phyloP scores from a whole-genome alignment of 768 basidiomycete species.

The Psilocybe azurescens region DNA sequence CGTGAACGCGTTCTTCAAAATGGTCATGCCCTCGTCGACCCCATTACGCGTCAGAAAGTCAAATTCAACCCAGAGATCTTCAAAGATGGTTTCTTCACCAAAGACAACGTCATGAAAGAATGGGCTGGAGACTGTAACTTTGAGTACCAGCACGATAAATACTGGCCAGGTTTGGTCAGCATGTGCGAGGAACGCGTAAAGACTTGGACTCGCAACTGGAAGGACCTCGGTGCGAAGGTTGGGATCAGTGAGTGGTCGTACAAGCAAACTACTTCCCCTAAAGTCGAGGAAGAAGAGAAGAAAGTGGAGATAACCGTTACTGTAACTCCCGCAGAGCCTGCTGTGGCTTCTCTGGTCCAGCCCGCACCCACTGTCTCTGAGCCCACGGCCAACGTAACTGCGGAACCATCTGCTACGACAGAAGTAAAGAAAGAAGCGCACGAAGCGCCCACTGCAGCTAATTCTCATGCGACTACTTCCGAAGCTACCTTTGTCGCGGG shows the following conservation, averaged over 20 bases:
- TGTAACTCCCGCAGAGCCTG: neutral
- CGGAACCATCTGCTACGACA: neutral
- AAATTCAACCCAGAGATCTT: constrained; percentile 75
- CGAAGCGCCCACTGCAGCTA: neutral
- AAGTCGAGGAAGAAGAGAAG: constrained; percentile 9
- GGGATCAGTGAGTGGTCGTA: constrained; percentile 85
- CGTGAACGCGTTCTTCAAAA: constrained; percentile 74
- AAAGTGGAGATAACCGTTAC: constrained; percentile 5
- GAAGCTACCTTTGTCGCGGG: constrained; percentile 12
- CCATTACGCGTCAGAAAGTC: constrained; percentile 76
- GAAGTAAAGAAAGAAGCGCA: neutral
- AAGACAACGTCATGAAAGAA: constrained; percentile 72
- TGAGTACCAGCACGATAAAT: constrained; percentile 74
- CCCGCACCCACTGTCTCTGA: neutral
- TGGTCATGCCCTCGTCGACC: constrained; percentile 87
- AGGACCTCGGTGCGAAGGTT: constrained; percentile 64
- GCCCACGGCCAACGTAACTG: neutral
- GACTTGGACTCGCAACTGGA: constrained; percentile 67
- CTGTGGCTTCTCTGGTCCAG: neutral
- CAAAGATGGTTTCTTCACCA: constrained; percentile 68
- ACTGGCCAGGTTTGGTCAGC: constrained; percentile 71
- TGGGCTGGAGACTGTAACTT: constrained; percentile 77
- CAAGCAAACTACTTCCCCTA: constrained; percentile 40
- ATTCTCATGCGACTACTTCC: constrained; percentile 1
- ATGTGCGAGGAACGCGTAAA: constrained; percentile 57